Evolutionary conservation across 176 grass and related monocot genomes (phyloP), one percentile per base, ranked within the genome.

Genomic region (Aegilops longissima): DNA sequence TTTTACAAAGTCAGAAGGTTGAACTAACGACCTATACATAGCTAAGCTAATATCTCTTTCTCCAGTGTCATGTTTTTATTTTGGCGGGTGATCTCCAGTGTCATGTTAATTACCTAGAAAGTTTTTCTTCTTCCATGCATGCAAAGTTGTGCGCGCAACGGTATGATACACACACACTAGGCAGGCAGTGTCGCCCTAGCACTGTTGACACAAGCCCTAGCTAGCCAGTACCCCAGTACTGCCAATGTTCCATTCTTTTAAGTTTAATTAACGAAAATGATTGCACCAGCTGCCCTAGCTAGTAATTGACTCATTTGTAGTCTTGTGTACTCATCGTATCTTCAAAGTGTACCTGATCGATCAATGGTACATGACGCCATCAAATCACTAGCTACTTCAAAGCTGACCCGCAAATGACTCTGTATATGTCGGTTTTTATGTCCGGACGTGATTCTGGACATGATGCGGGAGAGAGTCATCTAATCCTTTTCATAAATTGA

Each of bases 231-330:
- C 47, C 45, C 68, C 16, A 47, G 29, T 35, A 45, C 25, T 13
- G 36, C 70, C 9, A 75, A 58, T 82, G 70, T 80, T 78, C 30
- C 52, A 78, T 90, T 71, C 84, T 49, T 90, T 71, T 2, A 82
- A 78, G 79, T 27, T 30, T 30, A 30, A 30, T 40, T 72, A 30
- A 38, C 12, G 52, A 45, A 56, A 61, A 65, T 51, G 7, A 33
- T 51, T 34, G 40, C 63, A 12, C 70, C 71, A 70, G 67, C 16
- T 36, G 70, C 70, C 44, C 56, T 49, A 16, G 10, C 25, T 44
- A 68, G 0, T 64, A 49, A 84, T 58, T 70, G 31, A 86, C 62
- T 61, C 51, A 80, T 69, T 58, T 21, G 67, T 33, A 4, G 29
- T 33, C 67, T 36, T 9, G 38, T 73, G 21, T 73, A 44, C 21